Percentiles rank a stretch among this genome's conserved stretches.
Conservation (phyloP, 352 stramenopile genomes). For the Pythium guiyangense region DNA sequence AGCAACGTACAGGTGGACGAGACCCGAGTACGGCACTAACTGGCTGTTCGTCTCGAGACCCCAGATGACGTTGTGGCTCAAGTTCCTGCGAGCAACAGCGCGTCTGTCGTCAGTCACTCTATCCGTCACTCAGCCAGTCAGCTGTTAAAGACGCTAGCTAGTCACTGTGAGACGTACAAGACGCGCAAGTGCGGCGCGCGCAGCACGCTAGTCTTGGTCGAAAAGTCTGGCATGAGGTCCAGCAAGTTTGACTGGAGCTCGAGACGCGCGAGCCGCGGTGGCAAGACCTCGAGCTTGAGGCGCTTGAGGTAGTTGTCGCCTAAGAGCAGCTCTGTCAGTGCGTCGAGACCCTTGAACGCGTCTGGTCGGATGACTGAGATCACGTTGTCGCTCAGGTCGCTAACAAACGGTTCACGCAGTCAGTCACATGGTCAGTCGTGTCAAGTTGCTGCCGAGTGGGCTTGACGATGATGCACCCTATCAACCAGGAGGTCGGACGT, state of each 20-base stretch:
- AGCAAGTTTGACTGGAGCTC: constrained; percentile 52
- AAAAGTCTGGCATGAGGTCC: constrained; percentile 52
- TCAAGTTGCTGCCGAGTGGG: no score
- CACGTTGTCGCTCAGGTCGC: constrained; percentile 67
- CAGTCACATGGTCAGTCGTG: background rate
- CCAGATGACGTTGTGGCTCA: constrained; percentile 66
- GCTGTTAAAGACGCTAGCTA: no score
- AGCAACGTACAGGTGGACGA: constrained; percentile 35
- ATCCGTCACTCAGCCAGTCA: background rate
- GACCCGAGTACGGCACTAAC: constrained; percentile 33
- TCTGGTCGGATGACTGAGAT: constrained; percentile 53
- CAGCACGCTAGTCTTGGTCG: constrained; percentile 9
- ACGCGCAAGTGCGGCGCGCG: constrained; percentile 27
- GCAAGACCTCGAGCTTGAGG: constrained; percentile 33
- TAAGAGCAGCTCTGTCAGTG: constrained; percentile 35
- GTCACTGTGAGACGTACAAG: constrained; percentile 28
- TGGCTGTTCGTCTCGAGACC: constrained; percentile 43
- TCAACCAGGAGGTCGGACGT: constrained; percentile 3
- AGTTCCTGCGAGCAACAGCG: no score
- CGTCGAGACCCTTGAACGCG: constrained; percentile 42
- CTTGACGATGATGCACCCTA: no score
- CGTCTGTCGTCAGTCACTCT: no score
- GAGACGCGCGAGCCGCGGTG: constrained; percentile 31
- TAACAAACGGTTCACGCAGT: constrained; percentile 4
- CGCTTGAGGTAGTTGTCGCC: constrained; percentile 45